Evolutionary conservation across 2,329 filamentous ascomycete genomes (phyloP), one percentile per base, ranked within the genome.

Genomic region (Fonsecaea nubica): DNA sequence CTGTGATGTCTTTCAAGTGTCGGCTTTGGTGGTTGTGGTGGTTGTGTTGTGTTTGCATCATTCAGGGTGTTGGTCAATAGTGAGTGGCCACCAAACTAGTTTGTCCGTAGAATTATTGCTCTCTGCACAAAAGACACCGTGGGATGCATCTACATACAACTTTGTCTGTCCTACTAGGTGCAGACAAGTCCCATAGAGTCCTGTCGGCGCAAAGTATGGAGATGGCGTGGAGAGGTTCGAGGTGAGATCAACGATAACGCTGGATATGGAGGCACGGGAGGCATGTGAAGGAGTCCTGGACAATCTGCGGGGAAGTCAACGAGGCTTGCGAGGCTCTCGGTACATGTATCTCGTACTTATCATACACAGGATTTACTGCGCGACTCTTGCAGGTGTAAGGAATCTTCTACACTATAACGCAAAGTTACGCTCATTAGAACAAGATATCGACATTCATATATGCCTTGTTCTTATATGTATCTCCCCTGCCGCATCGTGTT

Each of bases 381-480:
- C 25, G 25, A 25, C 25, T 25, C 25, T 25, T 25, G 25, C 25
- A 25, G 25, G 25, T 25, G 25, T 25, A 2, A 25, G 25, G 25
- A 25, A 25, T 25, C 25, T 25, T 25, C 25, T 25, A 25, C 25
- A 2, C 5, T 15, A 40, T 40, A 6, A 6, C 13, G 38, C 12
- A 12, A 4, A 40, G 4, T 15, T 15, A 4, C 3, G 12, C 13
- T 1, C 10, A 42, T 18, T 33, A 58, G 36, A 42, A 42, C 9
- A 30, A n/a, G 54, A 38, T 57, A 25, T 56, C 32, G 32, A 50
- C 45, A 50, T 50, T 30, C 21, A 50, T 13, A 12, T 30, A 4
- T 30, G 45, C 21, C 45, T 30, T 50, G 18, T 50, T 50, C 45
- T 50, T 50, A 50, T 12, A 50, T 50, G n/a, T 48, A 50, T 13